phyloP scores from a whole-genome alignment of 257 asterid species.

The Rauvolfia tetraphylla region DNA sequence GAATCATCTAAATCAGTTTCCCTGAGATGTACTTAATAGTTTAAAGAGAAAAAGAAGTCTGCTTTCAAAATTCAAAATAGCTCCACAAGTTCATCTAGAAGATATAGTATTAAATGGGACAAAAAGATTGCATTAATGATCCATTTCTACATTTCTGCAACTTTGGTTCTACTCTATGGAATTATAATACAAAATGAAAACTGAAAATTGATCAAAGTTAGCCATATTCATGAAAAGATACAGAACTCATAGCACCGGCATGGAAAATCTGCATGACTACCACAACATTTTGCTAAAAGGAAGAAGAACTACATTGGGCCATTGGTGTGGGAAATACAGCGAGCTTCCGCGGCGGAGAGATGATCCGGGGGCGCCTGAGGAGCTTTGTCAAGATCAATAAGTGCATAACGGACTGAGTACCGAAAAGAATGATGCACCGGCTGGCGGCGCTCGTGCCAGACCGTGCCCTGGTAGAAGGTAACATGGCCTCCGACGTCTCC shows the following conservation, averaged over 20 bases:
- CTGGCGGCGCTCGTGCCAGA: constrained; percentile 91
- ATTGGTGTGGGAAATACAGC: constrained; percentile 51
- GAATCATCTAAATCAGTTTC: not conserved
- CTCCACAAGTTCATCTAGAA: not conserved
- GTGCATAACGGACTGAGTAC: constrained; percentile 80
- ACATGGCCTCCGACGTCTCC: constrained; percentile 17
- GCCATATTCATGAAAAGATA: not conserved
- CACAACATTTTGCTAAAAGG: not conserved
- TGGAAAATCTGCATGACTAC: not conserved
- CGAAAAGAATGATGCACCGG: constrained; percentile 87
- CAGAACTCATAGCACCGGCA: constrained; percentile 7
- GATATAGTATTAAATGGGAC: not conserved
- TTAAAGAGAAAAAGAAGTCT: not conserved
- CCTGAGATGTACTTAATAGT: not conserved
- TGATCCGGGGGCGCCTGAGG: constrained; percentile 47
- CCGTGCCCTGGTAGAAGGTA: constrained; percentile 67
- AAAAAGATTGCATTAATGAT: not conserved
- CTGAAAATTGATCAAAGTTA: not conserved
- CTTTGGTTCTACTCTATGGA: not conserved
- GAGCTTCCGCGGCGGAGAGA: constrained; percentile 63
- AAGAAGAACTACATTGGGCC: constrained; percentile 67
- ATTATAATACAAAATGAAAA: not conserved
- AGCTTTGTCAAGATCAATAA: constrained; percentile 63
- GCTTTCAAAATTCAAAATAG: not conserved
- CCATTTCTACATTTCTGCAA: not conserved